Evolutionary conservation across 352 stramenopile species (phyloP).

Genomic region (Phytophthora pisi): DNA sequence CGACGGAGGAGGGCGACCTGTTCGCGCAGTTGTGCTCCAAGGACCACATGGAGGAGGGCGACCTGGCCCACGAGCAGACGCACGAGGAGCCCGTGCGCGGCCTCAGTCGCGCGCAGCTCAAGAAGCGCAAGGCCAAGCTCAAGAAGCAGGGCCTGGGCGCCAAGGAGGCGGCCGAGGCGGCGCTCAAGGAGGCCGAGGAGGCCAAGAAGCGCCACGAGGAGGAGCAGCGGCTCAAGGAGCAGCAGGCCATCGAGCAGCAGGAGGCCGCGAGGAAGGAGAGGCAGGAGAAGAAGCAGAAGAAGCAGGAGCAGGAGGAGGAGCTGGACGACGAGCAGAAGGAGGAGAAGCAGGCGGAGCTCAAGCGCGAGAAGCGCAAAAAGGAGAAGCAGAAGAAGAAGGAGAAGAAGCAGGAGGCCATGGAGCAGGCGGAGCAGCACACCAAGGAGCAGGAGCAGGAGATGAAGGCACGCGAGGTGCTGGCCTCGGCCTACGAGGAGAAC

Average conservation of each 20-base stretch:
- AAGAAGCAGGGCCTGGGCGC: conserved; percentile 60
- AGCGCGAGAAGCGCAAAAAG: conserved; percentile 49
- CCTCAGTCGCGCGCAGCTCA: conserved; percentile 74
- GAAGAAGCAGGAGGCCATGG: conserved; percentile 43
- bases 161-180: conserved; percentile 32
- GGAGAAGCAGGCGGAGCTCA: conserved; percentile 22
- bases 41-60: conserved; percentile 73
- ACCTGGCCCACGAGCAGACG: conserved; percentile 41
- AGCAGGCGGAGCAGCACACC: conserved; percentile 38
- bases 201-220: conserved; percentile 37
- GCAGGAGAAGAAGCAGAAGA: conserved; percentile 32
- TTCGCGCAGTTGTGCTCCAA: conserved; percentile 52
- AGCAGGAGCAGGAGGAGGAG: conserved; percentile 31
- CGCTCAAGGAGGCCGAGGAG: conserved; percentile 39
- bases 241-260: conserved; percentile 10
- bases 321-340: conserved; percentile 20
- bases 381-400: conserved; percentile 40
- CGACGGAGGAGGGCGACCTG: conserved; percentile 56
- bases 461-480: conserved; percentile 49
- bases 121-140: conserved; percentile 79
- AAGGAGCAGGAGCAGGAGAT: conserved; percentile 38
- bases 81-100: conserved; percentile 48
- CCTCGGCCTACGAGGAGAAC: conserved; percentile 56
- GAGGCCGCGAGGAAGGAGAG: conserved; percentile 34
- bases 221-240: conserved; percentile 23